These are phyloP conservation scores for Lasiodiplodia sp. DNA, from an alignment of 2,329 filamentous ascomycete species.

Conservation along the genomic window DNA sequence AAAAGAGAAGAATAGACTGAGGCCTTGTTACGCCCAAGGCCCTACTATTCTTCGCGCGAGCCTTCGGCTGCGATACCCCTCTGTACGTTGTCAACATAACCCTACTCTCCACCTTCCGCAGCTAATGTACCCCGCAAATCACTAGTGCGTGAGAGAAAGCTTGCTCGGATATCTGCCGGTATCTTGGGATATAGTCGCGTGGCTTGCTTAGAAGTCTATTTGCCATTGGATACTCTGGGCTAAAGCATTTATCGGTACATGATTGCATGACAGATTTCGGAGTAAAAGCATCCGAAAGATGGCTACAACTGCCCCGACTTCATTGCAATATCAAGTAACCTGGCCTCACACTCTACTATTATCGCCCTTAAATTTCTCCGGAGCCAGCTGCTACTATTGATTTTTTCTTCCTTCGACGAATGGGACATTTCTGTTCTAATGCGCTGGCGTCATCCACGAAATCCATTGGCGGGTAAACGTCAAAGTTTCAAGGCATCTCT, in stretches of 20 bases:
- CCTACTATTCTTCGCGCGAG: too few relatives aligned
- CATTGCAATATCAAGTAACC: too few relatives aligned
- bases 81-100: background rate
- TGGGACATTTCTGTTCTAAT: background rate
- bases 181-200: background rate
- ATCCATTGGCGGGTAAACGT: background rate
- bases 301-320: too few relatives aligned
- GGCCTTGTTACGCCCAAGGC: too few relatives aligned
- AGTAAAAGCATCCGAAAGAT: too few relatives aligned
- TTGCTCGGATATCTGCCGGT: background rate
- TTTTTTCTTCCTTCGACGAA: background rate
- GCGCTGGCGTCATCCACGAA: background rate
- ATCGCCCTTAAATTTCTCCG: too few relatives aligned
- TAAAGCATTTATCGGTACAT: background rate
- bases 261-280: too few relatives aligned
- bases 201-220: background rate
- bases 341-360: too few relatives aligned
- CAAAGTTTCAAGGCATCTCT: background rate
- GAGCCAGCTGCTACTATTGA: too few relatives aligned
- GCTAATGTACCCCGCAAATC: conserved; percentile 23
- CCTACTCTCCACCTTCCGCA: background rate
- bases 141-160: background rate
- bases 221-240: background rate
- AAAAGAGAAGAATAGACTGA: too few relatives aligned
- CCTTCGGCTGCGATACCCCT: too few relatives aligned